Base-by-base conservation (phyloP, 2,329 filamentous ascomycete species). In the Ascochyta koolunga region DNA sequence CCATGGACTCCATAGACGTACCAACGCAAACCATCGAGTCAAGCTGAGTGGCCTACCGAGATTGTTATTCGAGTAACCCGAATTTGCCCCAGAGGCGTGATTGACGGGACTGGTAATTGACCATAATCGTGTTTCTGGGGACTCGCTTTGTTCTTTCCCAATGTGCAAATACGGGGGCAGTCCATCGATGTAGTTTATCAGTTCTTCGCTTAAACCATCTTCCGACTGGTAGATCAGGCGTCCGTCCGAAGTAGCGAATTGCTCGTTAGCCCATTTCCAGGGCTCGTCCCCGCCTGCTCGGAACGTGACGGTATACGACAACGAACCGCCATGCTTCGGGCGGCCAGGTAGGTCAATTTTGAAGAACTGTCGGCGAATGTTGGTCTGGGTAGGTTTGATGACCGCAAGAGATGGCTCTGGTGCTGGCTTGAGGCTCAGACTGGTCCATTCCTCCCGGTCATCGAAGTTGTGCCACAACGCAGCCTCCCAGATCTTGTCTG, bases 1-100 rank as follows among this genome's bases (percentile, higher is more conserved):
- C 93, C 93, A 98, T 1, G 92, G 89, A 29, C 83, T 83, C 86
- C 88, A 95, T 3, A 90, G 79, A 16, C 92, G 86, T 5, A 96
- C 87, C 11, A 96, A 76, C 7, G 90, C 86, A 70, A 96, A 93
- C 86, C 91, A 96, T 63, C 89, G 87, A 68, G 83, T 82, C 44
- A 84, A 75, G 36, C 83, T 82, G 65, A 83, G 87, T 0, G 90
- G 88, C 1, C 77, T 76, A 0, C 91, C 91, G 1, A 96, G 75
- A 2, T 78, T 74, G 25, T 86, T 71, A 41, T 82, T 77, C 25
- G 80, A 82, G 48, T 82, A 80, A 0, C 83, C 79, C 4, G 91
- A 89, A 3, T 79, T 71, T 33, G 85, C 79, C 0, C 80, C 83
- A 18, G 82, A 76, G 0, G 86, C 85, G 4, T 83, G 77, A 31